phyloP scores from a whole-genome alignment of 1,284 basidiomycete genomes.

The Puccinia coronata region DNA sequence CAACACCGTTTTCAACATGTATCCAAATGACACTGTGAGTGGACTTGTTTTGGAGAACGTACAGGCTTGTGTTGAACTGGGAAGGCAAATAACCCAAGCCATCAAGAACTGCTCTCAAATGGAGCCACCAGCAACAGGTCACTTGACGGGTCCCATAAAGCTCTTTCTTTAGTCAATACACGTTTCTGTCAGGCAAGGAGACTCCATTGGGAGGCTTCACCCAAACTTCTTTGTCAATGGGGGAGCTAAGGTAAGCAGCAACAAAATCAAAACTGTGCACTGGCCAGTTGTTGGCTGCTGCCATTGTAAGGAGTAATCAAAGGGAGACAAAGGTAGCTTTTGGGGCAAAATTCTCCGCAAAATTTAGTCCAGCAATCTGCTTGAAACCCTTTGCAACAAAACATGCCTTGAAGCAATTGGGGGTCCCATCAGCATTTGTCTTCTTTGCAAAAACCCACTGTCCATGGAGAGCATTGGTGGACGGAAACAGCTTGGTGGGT shows the following conservation, averaged over 20 bases:
- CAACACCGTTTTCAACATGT: slow-evolving; percentile 31
- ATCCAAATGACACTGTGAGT: background rate
- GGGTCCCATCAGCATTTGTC: background rate
- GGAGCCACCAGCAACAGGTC: slow-evolving; percentile 16
- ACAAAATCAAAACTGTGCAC: slow-evolving; percentile 29
- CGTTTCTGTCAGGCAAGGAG: background rate
- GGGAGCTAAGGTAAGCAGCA: slow-evolving; percentile 23
- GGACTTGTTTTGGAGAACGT: background rate
- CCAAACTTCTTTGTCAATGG: slow-evolving; percentile 20
- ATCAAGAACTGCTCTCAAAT: background rate
- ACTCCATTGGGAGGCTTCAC: background rate
- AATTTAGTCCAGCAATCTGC: background rate
- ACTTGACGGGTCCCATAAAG: slow-evolving; percentile 24
- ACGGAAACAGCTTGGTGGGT: background rate
- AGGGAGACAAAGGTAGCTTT: slow-evolving; percentile 16
- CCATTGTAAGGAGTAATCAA: background rate
- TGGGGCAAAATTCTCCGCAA: background rate
- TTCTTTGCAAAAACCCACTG: slow-evolving; percentile 10
- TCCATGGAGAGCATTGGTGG: background rate
- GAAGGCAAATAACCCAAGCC: background rate
- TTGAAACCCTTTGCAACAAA: slow-evolving; percentile 21
- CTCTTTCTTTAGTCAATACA: background rate
- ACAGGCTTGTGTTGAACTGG: slow-evolving; percentile 10
- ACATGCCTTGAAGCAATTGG: background rate
- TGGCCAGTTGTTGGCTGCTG: background rate